These are phyloP conservation scores for Coleophoma cylindrospora DNA, from an alignment of 2,329 filamentous ascomycete genomes.

Conservation along the genomic window DNA sequence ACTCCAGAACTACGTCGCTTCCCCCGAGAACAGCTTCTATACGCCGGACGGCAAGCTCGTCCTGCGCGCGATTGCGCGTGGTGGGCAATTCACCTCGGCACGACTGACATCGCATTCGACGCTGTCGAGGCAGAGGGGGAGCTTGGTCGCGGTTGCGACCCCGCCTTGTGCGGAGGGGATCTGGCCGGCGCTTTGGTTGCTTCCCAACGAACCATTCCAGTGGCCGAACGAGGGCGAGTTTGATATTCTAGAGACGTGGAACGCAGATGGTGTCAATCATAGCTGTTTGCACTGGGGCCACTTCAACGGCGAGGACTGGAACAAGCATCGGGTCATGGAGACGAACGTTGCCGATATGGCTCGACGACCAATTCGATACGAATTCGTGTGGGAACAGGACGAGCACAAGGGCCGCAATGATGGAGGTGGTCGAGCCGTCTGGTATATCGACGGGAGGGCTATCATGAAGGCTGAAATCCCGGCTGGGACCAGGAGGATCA, in stretches of 20 bases:
- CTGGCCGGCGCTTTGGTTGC: slow-evolving; percentile 59
- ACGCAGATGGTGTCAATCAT: slow-evolving; percentile 49
- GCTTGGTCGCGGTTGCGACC: slow-evolving; percentile 43
- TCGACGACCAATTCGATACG: slow-evolving; percentile 41
- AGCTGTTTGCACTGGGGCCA: slow-evolving; percentile 56
- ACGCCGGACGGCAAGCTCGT: slow-evolving; percentile 45
- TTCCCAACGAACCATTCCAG: slow-evolving; percentile 50
- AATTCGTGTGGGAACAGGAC: slow-evolving; percentile 51
- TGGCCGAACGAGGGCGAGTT: slow-evolving; percentile 57
- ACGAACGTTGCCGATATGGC: slow-evolving; percentile 45
- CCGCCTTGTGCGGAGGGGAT: slow-evolving; percentile 50
- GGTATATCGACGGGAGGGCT: slow-evolving; percentile 52
- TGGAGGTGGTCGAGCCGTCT: slow-evolving; percentile 43
- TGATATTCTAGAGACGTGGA: slow-evolving; percentile 59
- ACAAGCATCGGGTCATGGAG: slow-evolving; percentile 51
- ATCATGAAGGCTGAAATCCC: slow-evolving; percentile 54
- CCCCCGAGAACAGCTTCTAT: slow-evolving; percentile 47
- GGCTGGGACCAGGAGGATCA: slow-evolving; percentile 44
- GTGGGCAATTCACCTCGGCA: slow-evolving; percentile 47
- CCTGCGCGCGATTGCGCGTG: slow-evolving; percentile 41
- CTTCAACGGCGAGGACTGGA: slow-evolving; percentile 45
- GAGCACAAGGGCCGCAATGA: slow-evolving; percentile 27
- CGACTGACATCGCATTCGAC: slow-evolving; percentile 48
- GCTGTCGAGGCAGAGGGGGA: slow-evolving; percentile 44
- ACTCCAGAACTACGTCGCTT: slow-evolving; percentile 49